These are phyloP conservation scores for Lichtheimia ramosa DNA, from an alignment of 371 early-diverging fungal species.

Conservation along the genomic window DNA sequence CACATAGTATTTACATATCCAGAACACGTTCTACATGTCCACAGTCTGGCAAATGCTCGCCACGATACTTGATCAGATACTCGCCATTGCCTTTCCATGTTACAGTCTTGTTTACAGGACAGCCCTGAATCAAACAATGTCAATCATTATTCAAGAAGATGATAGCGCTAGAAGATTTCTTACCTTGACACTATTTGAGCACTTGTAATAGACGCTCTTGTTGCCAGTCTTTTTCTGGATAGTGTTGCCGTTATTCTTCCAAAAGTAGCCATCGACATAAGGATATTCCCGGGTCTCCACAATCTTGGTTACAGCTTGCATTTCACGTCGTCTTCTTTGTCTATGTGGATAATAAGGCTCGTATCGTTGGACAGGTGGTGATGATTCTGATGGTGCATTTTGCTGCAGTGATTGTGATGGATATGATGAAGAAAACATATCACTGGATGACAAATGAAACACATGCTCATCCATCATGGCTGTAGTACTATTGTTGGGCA, in stretches of 20 bases:
- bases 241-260: conserved; percentile 67
- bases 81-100: conserved; percentile 55
- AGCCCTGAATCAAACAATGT: conserved; percentile 20
- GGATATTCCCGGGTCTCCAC: conserved; percentile 56
- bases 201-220: conserved; percentile 63
- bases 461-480: background rate
- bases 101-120: conserved; percentile 58
- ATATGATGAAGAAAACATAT: background rate
- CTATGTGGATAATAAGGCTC: conserved; percentile 26
- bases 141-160: no score
- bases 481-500: no score
- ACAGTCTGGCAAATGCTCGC: conserved; percentile 55
- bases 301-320: conserved; percentile 61
- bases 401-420: conserved; percentile 10
- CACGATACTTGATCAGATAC: conserved; percentile 56
- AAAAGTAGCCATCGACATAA: conserved; percentile 49
- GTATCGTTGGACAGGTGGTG: conserved; percentile 13
- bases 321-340: conserved; percentile 59
- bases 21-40: conserved; percentile 22
- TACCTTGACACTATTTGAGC: conserved; percentile 49
- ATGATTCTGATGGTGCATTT: conserved; percentile 13
- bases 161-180: background rate
- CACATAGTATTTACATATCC: background rate
- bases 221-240: conserved; percentile 61
- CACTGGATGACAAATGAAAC: background rate